Conservation (phyloP, 1,284 basidiomycete species). For the Erythrobasidium hasegawianum region DNA sequence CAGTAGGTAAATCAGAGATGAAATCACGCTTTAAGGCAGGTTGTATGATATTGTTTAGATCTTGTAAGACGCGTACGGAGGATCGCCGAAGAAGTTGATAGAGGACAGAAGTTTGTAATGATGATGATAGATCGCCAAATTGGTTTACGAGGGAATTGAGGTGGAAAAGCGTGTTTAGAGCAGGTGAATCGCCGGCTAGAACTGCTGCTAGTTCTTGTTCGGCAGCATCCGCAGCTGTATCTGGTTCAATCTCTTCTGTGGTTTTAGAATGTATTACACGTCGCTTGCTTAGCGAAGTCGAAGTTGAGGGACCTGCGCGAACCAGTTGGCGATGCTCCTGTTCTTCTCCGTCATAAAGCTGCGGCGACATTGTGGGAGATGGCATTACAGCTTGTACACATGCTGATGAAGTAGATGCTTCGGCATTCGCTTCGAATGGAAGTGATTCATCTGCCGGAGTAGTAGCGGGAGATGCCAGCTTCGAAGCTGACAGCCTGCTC, state of each 20-base stretch:
- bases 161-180: slow-evolving; percentile 57
- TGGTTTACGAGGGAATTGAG: slow-evolving; percentile 70
- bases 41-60: slow-evolving; percentile 72
- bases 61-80: slow-evolving; percentile 73
- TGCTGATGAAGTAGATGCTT: not conserved
- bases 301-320: no score
- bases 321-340: no score
- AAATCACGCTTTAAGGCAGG: slow-evolving; percentile 83
- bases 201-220: not conserved
- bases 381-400: not conserved
- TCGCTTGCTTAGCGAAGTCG: no score
- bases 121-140: slow-evolving; percentile 65
- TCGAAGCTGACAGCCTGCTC: not conserved
- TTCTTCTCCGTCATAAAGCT: no score
- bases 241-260: not conserved
- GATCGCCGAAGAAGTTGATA: slow-evolving; percentile 78
- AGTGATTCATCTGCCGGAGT: not conserved
- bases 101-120: slow-evolving; percentile 76
- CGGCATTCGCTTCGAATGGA: not conserved
- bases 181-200: not conserved
- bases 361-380: not conserved
- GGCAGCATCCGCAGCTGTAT: not conserved
- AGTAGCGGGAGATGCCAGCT: no score
- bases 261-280: not conserved
- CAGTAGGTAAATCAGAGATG: slow-evolving; percentile 74